Evolutionary conservation across 2,329 filamentous ascomycete genomes (phyloP).

Genomic region (Botrytis hyacinthi): DNA sequence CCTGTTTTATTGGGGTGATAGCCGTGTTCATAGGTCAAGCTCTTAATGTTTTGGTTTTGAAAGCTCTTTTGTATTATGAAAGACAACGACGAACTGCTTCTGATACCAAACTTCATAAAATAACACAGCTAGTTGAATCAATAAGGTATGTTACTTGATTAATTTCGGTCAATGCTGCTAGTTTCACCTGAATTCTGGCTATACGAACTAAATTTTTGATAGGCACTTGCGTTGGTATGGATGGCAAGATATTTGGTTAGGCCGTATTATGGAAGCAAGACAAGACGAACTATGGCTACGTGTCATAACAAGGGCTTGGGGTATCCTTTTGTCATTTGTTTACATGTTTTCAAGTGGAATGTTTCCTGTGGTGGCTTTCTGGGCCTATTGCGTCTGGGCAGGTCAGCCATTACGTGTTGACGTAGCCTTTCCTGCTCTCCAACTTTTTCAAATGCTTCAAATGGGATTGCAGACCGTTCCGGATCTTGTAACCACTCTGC

Average conservation of each 20-base stretch:
- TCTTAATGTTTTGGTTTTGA: conserved; percentile 66
- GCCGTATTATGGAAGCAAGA: conserved; percentile 65
- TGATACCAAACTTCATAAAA: conserved; percentile 74
- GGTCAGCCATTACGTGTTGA: conserved; percentile 70
- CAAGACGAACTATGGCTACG: conserved; percentile 65
- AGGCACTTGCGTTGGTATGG: conserved; percentile 49
- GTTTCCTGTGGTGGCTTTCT: conserved; percentile 79
- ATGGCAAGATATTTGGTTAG: conserved; percentile 76
- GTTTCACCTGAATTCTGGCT: neutral
- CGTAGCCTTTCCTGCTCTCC: conserved; percentile 81
- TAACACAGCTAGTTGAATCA: conserved; percentile 77
- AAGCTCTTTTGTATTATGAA: conserved; percentile 66
- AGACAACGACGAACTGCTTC: conserved; percentile 68
- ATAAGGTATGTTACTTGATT: conserved; percentile 26
- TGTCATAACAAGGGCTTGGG: conserved; percentile 62
- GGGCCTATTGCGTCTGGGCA: conserved; percentile 72
- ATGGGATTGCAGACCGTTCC: conserved; percentile 72
- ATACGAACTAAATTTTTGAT: neutral
- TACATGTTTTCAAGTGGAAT: conserved; percentile 70
- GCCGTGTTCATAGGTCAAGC: conserved; percentile 68
- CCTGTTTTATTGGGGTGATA: conserved; percentile 70
- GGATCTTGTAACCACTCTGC: conserved; percentile 67
- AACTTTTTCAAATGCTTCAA: conserved; percentile 76
- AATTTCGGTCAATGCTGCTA: neutral
- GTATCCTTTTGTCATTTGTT: conserved; percentile 61